Conservation (phyloP, 2,329 filamentous ascomycete genomes). For the Akanthomyces lecanii region DNA sequence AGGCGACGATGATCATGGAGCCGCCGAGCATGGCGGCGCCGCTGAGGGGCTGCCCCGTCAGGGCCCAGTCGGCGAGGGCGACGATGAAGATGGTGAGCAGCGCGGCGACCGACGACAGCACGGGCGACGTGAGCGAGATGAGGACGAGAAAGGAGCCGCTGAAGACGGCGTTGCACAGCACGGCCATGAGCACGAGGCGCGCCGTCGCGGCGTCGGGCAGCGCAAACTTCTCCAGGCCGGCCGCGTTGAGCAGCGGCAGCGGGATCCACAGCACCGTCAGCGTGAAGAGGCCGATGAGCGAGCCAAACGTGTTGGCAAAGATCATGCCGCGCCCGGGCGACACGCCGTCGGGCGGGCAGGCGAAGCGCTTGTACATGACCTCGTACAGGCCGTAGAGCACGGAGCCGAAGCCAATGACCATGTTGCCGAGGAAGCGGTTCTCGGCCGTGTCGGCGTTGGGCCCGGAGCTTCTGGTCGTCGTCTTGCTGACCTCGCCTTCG, state of each 20-base stretch:
- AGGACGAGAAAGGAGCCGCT: constrained; percentile 90
- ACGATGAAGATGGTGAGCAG: constrained; percentile 96
- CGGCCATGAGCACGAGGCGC: constrained; percentile 73
- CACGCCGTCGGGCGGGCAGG: constrained; percentile 87
- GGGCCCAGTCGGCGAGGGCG: constrained; percentile 81
- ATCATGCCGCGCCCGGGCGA: constrained; percentile 85
- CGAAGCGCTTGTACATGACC: constrained; percentile 89
- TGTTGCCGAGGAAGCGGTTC: constrained; percentile 75
- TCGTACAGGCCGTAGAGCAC: constrained; percentile 96
- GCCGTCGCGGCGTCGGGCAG: constrained; percentile 74
- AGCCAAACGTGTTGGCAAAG: constrained; percentile 90
- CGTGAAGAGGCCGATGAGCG: constrained; percentile 82
- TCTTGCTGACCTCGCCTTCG: constrained; percentile 28
- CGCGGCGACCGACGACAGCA: constrained; percentile 86
- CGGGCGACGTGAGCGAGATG: constrained; percentile 87
- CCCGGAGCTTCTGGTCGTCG: constrained; percentile 29
- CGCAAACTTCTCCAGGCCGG: constrained; percentile 77
- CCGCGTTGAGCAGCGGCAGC: constrained; percentile 73
- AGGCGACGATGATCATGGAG: constrained; percentile 79
- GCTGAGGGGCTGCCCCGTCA: constrained; percentile 73
- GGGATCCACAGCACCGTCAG: constrained; percentile 87
- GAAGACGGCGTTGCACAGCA: constrained; percentile 85
- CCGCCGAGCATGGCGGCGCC: constrained; percentile 77
- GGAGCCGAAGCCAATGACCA: constrained; percentile 86
- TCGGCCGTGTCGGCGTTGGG: constrained; percentile 42